These are phyloP conservation scores for Diaporthe citrichinensis DNA, from an alignment of 2,329 filamentous ascomycete species.

Conservation along the genomic window DNA sequence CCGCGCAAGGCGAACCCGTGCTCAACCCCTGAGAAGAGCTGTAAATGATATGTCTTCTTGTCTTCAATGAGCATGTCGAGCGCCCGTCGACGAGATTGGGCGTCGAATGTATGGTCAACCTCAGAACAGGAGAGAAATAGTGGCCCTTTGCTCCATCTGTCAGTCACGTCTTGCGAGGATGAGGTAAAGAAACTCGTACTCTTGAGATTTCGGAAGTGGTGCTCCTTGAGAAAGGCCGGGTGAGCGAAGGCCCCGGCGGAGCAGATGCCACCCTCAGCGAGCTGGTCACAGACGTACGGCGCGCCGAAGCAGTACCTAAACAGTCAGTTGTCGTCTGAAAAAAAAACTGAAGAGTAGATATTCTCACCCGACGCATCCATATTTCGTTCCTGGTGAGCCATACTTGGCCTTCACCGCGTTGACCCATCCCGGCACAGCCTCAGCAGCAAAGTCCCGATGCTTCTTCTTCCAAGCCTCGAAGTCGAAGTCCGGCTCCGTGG, in stretches of 20 bases:
- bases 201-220: constrained; percentile 57
- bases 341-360: fast-evolving
- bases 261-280: constrained; percentile 52
- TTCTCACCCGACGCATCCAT: constrained; percentile 54
- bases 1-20: constrained; percentile 76
- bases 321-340: not conserved
- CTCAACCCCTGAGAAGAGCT: constrained; percentile 71
- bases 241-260: constrained; percentile 64
- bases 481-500: constrained; percentile 57
- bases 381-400: constrained; percentile 52
- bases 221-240: constrained; percentile 63
- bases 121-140: constrained; percentile 62
- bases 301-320: constrained; percentile 54
- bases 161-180: not conserved
- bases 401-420: constrained; percentile 54
- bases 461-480: constrained; percentile 62
- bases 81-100: constrained; percentile 54
- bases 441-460: constrained; percentile 57
- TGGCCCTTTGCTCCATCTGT: constrained; percentile 49
- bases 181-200: constrained; percentile 42
- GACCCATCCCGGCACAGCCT: constrained; percentile 59
- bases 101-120: constrained; percentile 59
- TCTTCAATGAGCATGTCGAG: constrained; percentile 58
- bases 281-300: constrained; percentile 60
- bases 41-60: constrained; percentile 70